Conservation (phyloP, 139 green algal genomes). For the Coelastrella sp. region DNA sequence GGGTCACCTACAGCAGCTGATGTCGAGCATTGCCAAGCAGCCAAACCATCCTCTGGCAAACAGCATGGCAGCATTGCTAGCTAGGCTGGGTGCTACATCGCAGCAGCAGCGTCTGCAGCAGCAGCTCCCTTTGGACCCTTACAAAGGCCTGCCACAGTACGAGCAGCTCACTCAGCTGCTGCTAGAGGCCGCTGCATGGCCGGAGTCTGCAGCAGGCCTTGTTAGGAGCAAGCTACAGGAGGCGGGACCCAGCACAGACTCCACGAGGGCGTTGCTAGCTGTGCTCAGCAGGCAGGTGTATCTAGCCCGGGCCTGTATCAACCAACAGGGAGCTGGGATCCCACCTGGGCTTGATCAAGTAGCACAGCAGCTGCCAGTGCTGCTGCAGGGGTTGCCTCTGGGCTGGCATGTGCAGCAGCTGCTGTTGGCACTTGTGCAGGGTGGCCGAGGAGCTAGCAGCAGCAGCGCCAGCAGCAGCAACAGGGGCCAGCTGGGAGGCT, state of each 20-base stretch:
- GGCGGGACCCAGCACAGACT: not conserved
- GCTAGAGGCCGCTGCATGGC: not conserved
- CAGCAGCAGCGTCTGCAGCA: not conserved
- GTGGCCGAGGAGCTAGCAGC: no score
- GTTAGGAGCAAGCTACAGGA: not conserved
- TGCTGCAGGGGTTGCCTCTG: not conserved
- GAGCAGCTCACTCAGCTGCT: constrained; percentile 13
- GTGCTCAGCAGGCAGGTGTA: not conserved
- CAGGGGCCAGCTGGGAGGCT: no score
- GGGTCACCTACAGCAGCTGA: not conserved
- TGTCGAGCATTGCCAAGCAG: not conserved
- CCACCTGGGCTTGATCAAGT: no score
- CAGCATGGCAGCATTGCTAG: not conserved
- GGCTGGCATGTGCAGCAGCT: not conserved
- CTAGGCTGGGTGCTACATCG: not conserved
- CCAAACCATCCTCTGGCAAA: not conserved
- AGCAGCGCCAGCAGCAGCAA: no score
- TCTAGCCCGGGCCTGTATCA: not conserved
- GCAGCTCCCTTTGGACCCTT: not conserved
- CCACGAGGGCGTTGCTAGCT: not conserved
- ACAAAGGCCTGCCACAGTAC: not conserved
- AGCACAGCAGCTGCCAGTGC: not conserved
- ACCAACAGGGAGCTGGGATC: no score
- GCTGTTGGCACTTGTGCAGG: not conserved
- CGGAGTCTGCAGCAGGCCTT: not conserved